These are phyloP conservation scores for Ophiostoma tasmaniense DNA, from an alignment of 2,329 filamentous ascomycete genomes.

Conservation along the genomic window DNA sequence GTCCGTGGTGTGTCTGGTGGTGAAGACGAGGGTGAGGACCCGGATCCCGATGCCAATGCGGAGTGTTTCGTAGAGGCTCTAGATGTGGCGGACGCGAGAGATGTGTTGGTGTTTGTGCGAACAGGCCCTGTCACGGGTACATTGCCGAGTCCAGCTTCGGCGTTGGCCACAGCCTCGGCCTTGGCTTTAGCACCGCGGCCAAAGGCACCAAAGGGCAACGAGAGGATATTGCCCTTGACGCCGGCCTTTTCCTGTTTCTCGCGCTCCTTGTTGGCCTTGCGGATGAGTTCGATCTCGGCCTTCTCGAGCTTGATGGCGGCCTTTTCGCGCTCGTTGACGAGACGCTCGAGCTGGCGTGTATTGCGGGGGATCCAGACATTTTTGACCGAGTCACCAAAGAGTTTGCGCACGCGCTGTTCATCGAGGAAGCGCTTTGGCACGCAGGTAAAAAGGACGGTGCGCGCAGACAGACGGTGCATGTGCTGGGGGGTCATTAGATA, in stretches of 20 bases:
- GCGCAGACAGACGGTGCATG: conserved; percentile 74
- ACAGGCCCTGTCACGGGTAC: not conserved
- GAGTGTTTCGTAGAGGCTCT: not conserved
- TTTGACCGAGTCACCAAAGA: conserved; percentile 72
- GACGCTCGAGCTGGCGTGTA: conserved; percentile 62
- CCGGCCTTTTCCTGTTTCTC: conserved; percentile 35
- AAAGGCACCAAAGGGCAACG: not conserved
- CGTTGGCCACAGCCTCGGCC: not conserved
- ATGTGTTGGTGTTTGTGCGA: conserved; percentile 4
- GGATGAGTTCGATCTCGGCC: conserved; percentile 75
- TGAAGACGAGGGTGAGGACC: not conserved
- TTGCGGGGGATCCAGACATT: conserved; percentile 78
- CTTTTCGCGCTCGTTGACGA: conserved; percentile 68
- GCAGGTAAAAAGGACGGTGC: conserved; percentile 86
- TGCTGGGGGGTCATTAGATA: conserved; percentile 83
- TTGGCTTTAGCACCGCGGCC: not conserved
- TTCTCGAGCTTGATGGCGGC: conserved; percentile 70
- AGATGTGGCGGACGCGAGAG: not conserved
- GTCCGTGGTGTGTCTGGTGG: not conserved
- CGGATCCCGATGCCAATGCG: not conserved
- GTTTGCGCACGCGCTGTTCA: conserved; percentile 60
- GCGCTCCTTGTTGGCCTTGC: conserved; percentile 57
- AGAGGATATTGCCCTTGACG: conserved; percentile 16
- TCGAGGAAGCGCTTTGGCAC: conserved; percentile 71
- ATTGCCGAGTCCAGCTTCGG: not conserved